A percentile compares a stretch with the other conserved stretches of the same genome.
Conservation (phyloP, 768 basidiomycete genomes). For the Serendipita sp. region DNA sequence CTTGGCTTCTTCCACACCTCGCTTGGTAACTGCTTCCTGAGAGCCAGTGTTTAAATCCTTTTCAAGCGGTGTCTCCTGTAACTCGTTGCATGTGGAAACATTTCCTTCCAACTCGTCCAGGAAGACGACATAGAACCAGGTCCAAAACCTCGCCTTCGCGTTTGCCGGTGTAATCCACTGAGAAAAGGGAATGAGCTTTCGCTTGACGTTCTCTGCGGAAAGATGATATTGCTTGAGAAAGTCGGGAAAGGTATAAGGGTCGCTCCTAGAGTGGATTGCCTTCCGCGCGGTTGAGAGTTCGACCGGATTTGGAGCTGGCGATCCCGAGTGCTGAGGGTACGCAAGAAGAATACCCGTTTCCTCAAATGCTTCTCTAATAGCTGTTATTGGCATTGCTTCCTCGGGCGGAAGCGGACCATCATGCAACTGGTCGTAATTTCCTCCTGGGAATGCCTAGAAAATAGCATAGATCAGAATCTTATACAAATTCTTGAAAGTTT, state of each 20-base stretch:
- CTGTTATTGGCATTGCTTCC: conserved; percentile 37
- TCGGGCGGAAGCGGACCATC: conserved; percentile 21
- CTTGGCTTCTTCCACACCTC: background rate
- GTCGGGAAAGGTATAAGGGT: conserved; percentile 26
- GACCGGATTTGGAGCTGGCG: conserved; percentile 8
- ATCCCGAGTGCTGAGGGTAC: conserved; percentile 18
- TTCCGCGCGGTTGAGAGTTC: conserved; percentile 37
- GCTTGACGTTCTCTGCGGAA: conserved; percentile 23
- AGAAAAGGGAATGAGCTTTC: conserved; percentile 48
- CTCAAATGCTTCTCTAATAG: conserved; percentile 63
- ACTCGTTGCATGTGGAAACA: conserved; percentile 10
- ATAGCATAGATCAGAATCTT: background rate
- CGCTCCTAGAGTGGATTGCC: conserved; percentile 37
- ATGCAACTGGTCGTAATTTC: conserved; percentile 46
- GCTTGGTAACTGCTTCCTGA: background rate
- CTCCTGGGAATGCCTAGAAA: conserved; percentile 61
- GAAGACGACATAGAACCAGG: conserved; percentile 54
- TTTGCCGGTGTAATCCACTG: conserved; percentile 57
- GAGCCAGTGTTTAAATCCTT: background rate
- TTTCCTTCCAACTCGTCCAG: conserved; percentile 37
- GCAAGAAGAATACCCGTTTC: conserved; percentile 55
- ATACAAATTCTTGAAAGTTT: conserved; percentile 3
- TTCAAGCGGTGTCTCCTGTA: background rate
- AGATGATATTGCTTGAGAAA: conserved; percentile 36
- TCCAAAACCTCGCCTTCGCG: conserved; percentile 46